Conservation (phyloP, 1,284 basidiomycete species). For the Trichosporon inkin region DNA sequence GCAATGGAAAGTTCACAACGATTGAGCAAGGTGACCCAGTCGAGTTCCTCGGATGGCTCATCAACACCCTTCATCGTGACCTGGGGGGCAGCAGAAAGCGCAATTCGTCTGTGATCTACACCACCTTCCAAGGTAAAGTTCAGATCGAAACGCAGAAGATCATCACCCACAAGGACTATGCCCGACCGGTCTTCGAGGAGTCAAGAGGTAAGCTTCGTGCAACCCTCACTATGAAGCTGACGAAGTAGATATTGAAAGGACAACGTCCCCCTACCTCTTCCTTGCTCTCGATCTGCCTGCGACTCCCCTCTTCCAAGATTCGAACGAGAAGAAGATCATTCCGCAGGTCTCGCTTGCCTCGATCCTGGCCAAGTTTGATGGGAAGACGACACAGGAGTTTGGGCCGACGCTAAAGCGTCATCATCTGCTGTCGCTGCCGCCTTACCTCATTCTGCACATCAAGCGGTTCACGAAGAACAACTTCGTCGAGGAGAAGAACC, state of each 20-base stretch:
- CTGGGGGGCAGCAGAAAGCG: constrained; percentile 81
- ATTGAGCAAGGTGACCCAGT: constrained; percentile 93
- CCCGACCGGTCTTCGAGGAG: constrained; percentile 82
- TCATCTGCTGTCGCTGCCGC: constrained; percentile 82
- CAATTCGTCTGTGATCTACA: constrained; percentile 85
- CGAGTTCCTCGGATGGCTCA: constrained; percentile 92
- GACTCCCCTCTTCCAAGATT: constrained; percentile 92
- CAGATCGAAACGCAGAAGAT: constrained; percentile 92
- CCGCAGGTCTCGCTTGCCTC: constrained; percentile 91
- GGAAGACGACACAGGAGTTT: constrained; percentile 78
- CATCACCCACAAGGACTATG: constrained; percentile 69
- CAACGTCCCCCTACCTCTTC: constrained; percentile 86
- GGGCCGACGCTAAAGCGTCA: constrained; percentile 80
- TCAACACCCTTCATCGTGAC: constrained; percentile 89
- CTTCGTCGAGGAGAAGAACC: constrained; percentile 98
- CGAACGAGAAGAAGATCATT: constrained; percentile 94
- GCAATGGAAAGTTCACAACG: constrained; percentile 81
- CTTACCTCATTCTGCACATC: constrained; percentile 89
- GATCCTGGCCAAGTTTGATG: constrained; percentile 95
- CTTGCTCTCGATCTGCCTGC: constrained; percentile 93
- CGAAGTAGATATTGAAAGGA: constrained; percentile 72
- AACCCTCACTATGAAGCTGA: constrained; percentile 11
- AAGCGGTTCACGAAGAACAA: constrained; percentile 98
- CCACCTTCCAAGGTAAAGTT: constrained; percentile 89
- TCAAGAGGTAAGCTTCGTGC: constrained; percentile 65